Evolutionary conservation across 805 yeast genomes (phyloP).

Genomic region (Suhomyces xylopsoci): DNA sequence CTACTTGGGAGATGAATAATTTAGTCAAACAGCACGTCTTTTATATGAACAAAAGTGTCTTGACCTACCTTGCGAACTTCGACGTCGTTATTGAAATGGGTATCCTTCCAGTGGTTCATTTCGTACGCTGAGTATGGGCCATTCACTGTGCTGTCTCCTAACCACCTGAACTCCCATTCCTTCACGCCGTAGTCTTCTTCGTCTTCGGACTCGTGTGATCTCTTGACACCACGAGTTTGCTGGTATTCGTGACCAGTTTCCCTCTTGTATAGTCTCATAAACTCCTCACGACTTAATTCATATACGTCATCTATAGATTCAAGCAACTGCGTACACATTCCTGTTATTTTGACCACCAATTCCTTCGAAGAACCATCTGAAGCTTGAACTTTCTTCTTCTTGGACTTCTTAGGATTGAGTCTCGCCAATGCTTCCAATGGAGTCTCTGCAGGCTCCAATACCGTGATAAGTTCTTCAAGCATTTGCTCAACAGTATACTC

Average conservation of each 20-base stretch:
- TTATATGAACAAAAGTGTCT: conserved; percentile 22
- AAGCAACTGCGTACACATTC: conserved; percentile 43
- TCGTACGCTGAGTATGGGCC: conserved; percentile 52
- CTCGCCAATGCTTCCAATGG: conserved; percentile 53
- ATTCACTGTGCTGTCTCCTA: conserved; percentile 37
- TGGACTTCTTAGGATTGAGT: conserved; percentile 26
- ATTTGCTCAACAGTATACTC: conserved; percentile 10
- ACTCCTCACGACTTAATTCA: conserved; percentile 55
- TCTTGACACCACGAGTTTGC: conserved; percentile 17
- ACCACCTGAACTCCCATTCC: conserved; percentile 52
- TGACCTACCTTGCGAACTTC: conserved; percentile 35
- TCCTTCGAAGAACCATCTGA: conserved; percentile 1
- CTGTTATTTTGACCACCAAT: conserved; percentile 41
- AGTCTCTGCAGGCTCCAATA: conserved; percentile 57
- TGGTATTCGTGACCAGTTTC: conserved; percentile 41
- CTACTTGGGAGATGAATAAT: conserved; percentile 36
- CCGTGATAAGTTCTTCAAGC: conserved; percentile 32
- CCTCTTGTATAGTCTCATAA: conserved; percentile 42
- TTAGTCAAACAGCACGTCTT: conserved; percentile 18
- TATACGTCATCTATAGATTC: conserved; percentile 46
- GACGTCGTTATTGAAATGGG: conserved; percentile 47
- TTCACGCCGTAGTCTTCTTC: conserved; percentile 27
- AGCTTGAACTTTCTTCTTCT: conserved; percentile 4
- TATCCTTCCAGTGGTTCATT: conserved; percentile 53
- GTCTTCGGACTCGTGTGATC: conserved; percentile 15